Evolutionary conservation across 2,329 filamentous ascomycete species (phyloP).

Genomic region (Phaeosphaeria sp.): DNA sequence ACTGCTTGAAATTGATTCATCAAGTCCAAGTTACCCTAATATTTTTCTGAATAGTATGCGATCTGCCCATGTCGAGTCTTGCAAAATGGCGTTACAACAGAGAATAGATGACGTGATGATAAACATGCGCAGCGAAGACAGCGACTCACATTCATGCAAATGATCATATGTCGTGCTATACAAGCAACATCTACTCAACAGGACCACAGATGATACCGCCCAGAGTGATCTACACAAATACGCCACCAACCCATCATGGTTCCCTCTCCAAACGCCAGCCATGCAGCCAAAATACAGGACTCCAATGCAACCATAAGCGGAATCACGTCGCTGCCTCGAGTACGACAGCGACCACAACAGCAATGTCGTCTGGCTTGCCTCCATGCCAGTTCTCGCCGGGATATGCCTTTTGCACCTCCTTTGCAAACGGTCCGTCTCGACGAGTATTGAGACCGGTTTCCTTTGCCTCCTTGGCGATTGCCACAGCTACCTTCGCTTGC

Average conservation of each 20-base stretch:
- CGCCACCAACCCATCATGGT: constrained; percentile 13
- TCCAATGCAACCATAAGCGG: background rate
- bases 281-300: constrained; percentile 20
- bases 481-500: constrained; percentile 79
- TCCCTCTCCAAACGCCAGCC: constrained; percentile 30
- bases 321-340: constrained; percentile 25
- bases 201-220: constrained; percentile 6
- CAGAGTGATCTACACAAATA: constrained; percentile 14
- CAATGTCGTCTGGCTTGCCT: constrained; percentile 96
- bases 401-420: constrained; percentile 87
- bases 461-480: constrained; percentile 84
- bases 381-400: constrained; percentile 87
- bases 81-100: too few relatives aligned
- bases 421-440: constrained; percentile 90
- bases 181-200: constrained; percentile 3
- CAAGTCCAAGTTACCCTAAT: too few relatives aligned
- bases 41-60: too few relatives aligned
- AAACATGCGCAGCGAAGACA: background rate
- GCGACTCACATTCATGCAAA: background rate
- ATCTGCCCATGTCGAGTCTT: too few relatives aligned
- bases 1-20: too few relatives aligned
- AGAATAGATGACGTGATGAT: background rate
- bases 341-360: constrained; percentile 72
- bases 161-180: constrained; percentile 1
- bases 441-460: constrained; percentile 80